phyloP scores from a whole-genome alignment of 2,329 filamentous ascomycete species.

The Claviceps pazoutovae region DNA sequence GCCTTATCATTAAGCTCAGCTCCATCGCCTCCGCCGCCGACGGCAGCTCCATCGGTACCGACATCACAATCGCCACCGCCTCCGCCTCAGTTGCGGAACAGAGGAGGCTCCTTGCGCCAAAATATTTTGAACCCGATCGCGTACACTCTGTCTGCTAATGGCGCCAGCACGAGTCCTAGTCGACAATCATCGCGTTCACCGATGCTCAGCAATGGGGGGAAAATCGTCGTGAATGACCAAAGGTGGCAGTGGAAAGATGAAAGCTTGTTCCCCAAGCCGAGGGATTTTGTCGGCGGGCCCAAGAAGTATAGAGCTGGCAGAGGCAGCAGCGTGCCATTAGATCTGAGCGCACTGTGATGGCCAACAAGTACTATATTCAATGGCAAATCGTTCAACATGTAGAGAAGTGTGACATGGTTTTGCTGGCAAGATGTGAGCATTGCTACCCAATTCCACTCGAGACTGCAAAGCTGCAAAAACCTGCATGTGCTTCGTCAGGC shows the following conservation, averaged over 20 bases:
- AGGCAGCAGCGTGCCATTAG: slow-evolving; percentile 85
- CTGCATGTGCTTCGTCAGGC: not conserved
- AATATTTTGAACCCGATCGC: slow-evolving; percentile 61
- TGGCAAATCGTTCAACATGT: not conserved
- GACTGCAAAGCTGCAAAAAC: not conserved
- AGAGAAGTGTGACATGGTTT: not conserved
- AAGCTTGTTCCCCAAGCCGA: slow-evolving; percentile 66
- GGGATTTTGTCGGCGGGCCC: slow-evolving; percentile 59
- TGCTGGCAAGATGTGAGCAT: too few relatives aligned
- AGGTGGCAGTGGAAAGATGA: slow-evolving; percentile 85
- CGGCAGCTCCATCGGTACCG: slow-evolving; percentile 14
- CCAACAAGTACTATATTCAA: not conserved
- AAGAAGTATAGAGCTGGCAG: slow-evolving; percentile 81
- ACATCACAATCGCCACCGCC: slow-evolving; percentile 27
- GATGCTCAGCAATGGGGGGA: slow-evolving; percentile 14
- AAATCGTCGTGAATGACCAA: slow-evolving; percentile 55
- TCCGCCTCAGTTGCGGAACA: slow-evolving; percentile 22
- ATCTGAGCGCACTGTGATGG: slow-evolving; percentile 42
- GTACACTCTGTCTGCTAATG: slow-evolving; percentile 59
- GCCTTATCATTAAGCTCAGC: slow-evolving; percentile 19
- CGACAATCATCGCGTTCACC: slow-evolving; percentile 16
- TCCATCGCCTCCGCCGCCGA: slow-evolving; percentile 17
- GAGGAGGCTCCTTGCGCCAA: slow-evolving; percentile 35
- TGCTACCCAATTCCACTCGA: not conserved
- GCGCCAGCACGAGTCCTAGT: slow-evolving; percentile 35